Evolutionary conservation across 768 basidiomycete genomes (phyloP), one percentile per base, ranked within the genome.

Genomic region (Trametes cinnabarina): DNA sequence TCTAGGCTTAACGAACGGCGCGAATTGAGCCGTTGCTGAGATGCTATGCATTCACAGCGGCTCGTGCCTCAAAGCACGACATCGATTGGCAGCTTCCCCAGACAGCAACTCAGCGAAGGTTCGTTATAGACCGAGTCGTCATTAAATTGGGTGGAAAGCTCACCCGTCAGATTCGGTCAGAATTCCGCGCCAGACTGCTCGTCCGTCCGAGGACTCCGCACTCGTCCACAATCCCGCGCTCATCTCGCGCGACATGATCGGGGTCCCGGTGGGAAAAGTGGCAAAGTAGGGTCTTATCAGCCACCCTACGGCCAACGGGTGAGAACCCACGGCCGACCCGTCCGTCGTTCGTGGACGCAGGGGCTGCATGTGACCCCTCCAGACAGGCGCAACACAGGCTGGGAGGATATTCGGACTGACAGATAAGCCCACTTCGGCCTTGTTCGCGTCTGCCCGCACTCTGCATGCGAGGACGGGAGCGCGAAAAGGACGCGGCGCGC

Each of bases 51-150:
- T 37, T 22, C 23, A n/a, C 14, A 44, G 43, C 14, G n/a, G 19
- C 19, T 20, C 19, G 19, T 20, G 23, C 23, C 20, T 4, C 19
- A 32, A 32, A 15, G 54, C 46, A 17, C 51, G 28, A 23, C 41
- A 34, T 53, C 35, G 26, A 32, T 23, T 25, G 19, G 51, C 41
- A 8, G 26, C 22, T 30, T 43, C 15, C 20, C 28, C 44, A 14
- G 15, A 17, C 30, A 11, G 19, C 37, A 61, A 56, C 54, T 56
- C 54, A 61, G 59, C 59, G 59, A 61, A 61, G 54, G 54, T 55
- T 55, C 59, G 28, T 47, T 11, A 15, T 37, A 46, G 22, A 22
- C 19, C 39, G 37, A 12, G 28, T 35, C 47, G 19, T 25, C 22
- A 37, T 39, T 34, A 42, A 20, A 42, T 20, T 22, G 39, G 39